phyloP scores from a whole-genome alignment of 306 rosid species.

The Hippophae rhamnoides region DNA sequence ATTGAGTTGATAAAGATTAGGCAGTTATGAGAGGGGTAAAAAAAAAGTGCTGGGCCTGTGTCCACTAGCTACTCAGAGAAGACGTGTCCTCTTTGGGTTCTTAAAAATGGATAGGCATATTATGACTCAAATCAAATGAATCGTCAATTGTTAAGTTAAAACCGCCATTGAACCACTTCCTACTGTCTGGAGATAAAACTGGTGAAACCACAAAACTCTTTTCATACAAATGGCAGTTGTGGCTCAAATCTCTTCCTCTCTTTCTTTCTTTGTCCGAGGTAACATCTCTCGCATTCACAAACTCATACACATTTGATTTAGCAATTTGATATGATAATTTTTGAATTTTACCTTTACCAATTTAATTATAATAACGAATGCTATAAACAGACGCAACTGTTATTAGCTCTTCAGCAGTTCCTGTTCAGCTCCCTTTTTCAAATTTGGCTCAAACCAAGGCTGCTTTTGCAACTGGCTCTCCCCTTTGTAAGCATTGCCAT shows the following conservation, averaged over 20 bases:
- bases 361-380: neutral
- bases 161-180: constrained; percentile 13
- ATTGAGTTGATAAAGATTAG: no score
- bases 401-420: constrained; percentile 29
- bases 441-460: constrained; percentile 25
- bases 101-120: no score
- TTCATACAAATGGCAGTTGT: constrained; percentile 32
- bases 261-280: constrained; percentile 45
- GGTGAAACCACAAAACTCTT: neutral
- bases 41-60: no score
- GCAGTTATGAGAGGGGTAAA: no score
- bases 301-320: neutral
- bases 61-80: no score
- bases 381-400: constrained; percentile 36
- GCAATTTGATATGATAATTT: neutral
- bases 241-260: constrained; percentile 52
- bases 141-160: neutral
- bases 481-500: constrained; percentile 39
- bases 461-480: constrained; percentile 54
- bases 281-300: constrained; percentile 13
- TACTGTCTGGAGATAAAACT: constrained; percentile 16
- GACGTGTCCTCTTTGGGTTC: no score
- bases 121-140: no score
- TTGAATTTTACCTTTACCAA: neutral
- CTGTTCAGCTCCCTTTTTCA: constrained; percentile 27